These are phyloP conservation scores for Pichia sp. DNA, from an alignment of 1,139 yeast genomes.

Conservation along the genomic window DNA sequence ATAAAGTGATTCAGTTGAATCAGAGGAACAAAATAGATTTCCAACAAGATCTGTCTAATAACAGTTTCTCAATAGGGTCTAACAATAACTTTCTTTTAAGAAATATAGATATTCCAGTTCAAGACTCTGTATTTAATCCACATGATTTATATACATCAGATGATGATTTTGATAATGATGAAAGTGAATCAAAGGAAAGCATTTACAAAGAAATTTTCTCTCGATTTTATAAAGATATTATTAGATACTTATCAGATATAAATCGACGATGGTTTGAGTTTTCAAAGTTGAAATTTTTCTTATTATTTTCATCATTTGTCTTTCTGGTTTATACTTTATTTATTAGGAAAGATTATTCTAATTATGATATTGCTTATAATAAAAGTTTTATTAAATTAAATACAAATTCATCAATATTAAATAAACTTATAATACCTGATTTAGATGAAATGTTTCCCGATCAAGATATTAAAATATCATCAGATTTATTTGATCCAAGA, in stretches of 20 bases:
- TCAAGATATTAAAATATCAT: neutral
- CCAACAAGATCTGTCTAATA: neutral
- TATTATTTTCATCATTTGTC: neutral
- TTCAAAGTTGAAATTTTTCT: neutral
- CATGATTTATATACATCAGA: neutral
- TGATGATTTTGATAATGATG: neutral
- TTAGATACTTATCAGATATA: too few relatives aligned
- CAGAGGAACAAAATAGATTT: too few relatives aligned
- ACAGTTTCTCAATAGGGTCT: neutral
- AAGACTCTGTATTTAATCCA: neutral
- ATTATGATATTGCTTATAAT: neutral
- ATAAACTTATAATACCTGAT: constrained; percentile 12
- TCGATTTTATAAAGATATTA: too few relatives aligned
- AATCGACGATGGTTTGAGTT: too few relatives aligned
- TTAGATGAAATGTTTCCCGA: constrained; percentile 9
- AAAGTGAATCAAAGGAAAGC: constrained; percentile 3
- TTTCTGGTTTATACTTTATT: too few relatives aligned
- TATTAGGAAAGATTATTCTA: too few relatives aligned
- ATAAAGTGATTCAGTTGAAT: too few relatives aligned
- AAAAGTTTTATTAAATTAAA: neutral
- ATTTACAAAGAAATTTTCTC: constrained; percentile 2
- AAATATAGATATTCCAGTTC: neutral
- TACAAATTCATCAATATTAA: constrained; percentile 1
- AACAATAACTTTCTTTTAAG: neutral
- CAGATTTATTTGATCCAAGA: constrained; percentile 24